Base-by-base conservation (phyloP, 805 yeast genomes). In the Dipodascopsis uninucleata region DNA sequence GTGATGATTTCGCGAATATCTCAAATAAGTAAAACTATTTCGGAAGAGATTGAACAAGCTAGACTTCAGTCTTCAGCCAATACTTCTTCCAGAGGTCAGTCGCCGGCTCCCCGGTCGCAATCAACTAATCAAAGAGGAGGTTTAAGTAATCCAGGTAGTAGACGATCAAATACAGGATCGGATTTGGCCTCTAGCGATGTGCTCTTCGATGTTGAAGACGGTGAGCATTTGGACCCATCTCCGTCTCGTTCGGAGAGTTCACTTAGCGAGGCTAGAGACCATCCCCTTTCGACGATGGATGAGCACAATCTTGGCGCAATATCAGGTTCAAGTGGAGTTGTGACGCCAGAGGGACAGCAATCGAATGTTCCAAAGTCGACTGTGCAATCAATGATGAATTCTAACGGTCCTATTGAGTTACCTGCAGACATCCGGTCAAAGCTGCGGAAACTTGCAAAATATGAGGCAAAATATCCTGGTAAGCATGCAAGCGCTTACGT, bases 381-480 rank as follows among this genome's bases (percentile, higher is more conserved):
- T 12, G 39, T 26, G 29, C 10, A 26, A 26, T 26, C 12, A n/a
- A 26, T 12, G 29, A 26, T 26, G 29, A n/a, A 26, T n/a, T 14
- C 22, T 22, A 8, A 5, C 8, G 10, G 20, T 2, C 33, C 42
- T 16, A 28, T 43, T 31, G 68, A 71, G 2, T 60, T 83, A 26
- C 78, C 86, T 0, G 72, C 75, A 2, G 78, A 75, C 3, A 65
- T 87, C 14, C 74, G 75, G 47, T 65, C 79, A 4, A 83, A 81
- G 58, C 64, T 88, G 63, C 74, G 74, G 44, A 89, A 86, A 67
- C 85, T 84, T 59, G 78, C 74, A 45, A 88, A 87, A 62, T 90
- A 89, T 63, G 97, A 90, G 62, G 83, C 82, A 39, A 88, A 87
- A 62, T 90, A 93, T 61, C 98, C 98, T 0, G 68, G 79, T 56